phyloP scores from a whole-genome alignment of 2,329 filamentous ascomycete species.

The Aspergillus nomiae region DNA sequence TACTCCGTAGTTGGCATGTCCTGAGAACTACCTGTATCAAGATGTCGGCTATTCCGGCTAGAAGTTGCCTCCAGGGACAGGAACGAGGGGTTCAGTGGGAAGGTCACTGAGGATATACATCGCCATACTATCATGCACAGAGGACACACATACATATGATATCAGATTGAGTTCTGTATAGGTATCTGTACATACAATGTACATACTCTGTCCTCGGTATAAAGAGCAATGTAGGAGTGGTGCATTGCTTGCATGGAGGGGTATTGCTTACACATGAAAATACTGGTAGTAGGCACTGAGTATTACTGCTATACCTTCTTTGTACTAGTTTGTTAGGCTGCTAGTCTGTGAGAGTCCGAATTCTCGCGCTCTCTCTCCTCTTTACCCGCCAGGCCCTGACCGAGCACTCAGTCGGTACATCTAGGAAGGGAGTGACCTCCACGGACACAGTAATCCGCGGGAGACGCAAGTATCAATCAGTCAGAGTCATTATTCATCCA shows the following conservation, averaged over 20 bases:
- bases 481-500: constrained; percentile 9
- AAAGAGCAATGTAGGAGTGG: not conserved
- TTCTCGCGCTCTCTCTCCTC: not conserved
- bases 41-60: constrained; percentile 4
- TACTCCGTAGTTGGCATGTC: not conserved
- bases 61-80: not conserved
- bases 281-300: not conserved
- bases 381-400: not conserved
- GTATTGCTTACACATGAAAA: not conserved
- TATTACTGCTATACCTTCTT: not conserved
- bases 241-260: constrained; percentile 3
- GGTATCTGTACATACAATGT: not conserved
- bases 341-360: not conserved
- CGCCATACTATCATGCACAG: not conserved
- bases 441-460: not conserved
- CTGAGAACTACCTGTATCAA: not conserved
- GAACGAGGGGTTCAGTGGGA: not conserved
- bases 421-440: not conserved
- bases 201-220: not conserved
- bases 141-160: not conserved
- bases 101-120: not conserved
- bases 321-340: not conserved
- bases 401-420: constrained; percentile 1
- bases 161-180: not conserved
- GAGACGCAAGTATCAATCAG: not conserved